phyloP scores from a whole-genome alignment of 441 rosid species.

The Corymbia citriodora region DNA sequence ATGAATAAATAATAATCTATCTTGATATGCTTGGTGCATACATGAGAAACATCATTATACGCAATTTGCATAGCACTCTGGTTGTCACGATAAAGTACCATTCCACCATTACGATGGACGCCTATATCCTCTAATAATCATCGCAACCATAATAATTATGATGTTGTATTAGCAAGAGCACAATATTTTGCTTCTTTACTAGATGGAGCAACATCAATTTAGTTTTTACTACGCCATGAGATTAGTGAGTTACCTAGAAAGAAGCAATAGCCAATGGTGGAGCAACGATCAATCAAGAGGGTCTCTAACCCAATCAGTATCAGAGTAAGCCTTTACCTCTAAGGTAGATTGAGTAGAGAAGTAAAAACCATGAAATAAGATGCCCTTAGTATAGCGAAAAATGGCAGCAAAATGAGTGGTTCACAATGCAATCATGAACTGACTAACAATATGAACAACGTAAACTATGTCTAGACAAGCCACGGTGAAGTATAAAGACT shows the following conservation, averaged over 20 bases:
- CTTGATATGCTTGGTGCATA: background rate
- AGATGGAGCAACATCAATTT: background rate
- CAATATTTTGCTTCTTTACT: background rate
- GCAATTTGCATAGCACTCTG: accelerated
- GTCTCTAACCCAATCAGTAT: accelerated
- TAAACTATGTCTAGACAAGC: too few relatives aligned
- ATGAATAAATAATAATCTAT: background rate
- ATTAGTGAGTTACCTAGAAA: background rate
- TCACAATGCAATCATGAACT: accelerated
- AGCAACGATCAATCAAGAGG: accelerated
- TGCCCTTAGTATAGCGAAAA: accelerated
- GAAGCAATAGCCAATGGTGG: background rate
- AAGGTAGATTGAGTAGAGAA: accelerated
- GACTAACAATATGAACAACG: accelerated
- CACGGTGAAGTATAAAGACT: too few relatives aligned
- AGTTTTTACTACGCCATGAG: accelerated
- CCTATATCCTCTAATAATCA: background rate
- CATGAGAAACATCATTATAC: background rate
- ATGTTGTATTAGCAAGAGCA: background rate
- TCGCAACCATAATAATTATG: accelerated
- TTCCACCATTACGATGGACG: accelerated
- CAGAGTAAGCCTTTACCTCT: background rate
- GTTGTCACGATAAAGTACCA: accelerated
- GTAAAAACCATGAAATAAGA: background rate
- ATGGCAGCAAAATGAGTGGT: accelerated